Conservation (phyloP, 1,284 basidiomycete genomes). For the Cryptococcus sp. region DNA sequence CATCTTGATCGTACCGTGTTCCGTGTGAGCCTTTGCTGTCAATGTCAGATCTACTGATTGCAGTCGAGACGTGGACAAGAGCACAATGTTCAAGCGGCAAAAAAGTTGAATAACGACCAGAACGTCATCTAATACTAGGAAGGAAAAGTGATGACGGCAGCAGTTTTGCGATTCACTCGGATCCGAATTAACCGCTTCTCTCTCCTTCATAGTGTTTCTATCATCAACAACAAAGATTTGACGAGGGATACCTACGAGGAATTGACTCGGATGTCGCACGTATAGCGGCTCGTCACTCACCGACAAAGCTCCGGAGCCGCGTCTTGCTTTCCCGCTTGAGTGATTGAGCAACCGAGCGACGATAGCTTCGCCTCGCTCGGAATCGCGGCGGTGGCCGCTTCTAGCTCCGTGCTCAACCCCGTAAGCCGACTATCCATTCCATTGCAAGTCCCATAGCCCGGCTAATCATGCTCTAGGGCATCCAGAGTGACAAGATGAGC, state of each 20-base stretch:
- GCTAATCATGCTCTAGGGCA: neutral
- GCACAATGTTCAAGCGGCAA: too few species aligned
- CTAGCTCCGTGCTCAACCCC: too few species aligned
- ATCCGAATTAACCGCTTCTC: neutral
- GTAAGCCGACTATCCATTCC: too few species aligned
- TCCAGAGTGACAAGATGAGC: too few species aligned
- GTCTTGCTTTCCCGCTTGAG: neutral
- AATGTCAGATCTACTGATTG: neutral
- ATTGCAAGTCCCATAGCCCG: neutral
- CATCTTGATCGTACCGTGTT: conserved; percentile 14
- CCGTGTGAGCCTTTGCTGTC: too few species aligned
- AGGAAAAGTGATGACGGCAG: conserved; percentile 12
- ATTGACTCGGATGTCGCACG: too few species aligned
- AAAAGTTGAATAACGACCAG: too few species aligned
- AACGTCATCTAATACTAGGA: neutral
- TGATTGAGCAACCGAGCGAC: neutral
- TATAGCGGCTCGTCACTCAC: too few species aligned
- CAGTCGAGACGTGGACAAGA: too few species aligned
- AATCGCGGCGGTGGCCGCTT: too few species aligned
- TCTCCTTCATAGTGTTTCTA: neutral
- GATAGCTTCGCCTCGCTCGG: neutral
- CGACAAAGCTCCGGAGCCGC: neutral
- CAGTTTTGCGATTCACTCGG: neutral
- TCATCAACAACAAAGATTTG: neutral
- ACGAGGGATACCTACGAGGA: too few species aligned